Conservation (phyloP, 1,284 basidiomycete genomes). For the Sanghuangporus weigelae region DNA sequence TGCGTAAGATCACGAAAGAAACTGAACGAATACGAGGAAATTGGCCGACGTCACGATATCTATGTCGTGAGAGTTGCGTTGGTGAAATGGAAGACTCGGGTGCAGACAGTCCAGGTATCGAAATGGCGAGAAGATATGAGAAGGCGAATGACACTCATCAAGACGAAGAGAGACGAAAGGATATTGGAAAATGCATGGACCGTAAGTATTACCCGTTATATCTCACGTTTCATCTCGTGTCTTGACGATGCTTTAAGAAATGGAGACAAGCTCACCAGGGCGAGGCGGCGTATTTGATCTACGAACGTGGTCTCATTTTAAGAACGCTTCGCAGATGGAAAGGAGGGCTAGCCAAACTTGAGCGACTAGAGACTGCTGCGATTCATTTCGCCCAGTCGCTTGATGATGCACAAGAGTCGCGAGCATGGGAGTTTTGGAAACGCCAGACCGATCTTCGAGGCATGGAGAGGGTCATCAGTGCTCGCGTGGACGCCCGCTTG, state of each 20-base stretch:
- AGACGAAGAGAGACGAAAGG: constrained; percentile 16
- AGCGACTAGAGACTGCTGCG: constrained; percentile 4
- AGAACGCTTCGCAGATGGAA: constrained; percentile 8
- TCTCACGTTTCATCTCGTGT: background rate
- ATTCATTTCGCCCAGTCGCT: background rate
- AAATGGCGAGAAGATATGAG: constrained; percentile 20
- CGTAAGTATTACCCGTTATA: constrained; percentile 7
- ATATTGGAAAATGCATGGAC: constrained; percentile 17
- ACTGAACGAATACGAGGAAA: background rate
- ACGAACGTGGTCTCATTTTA: background rate
- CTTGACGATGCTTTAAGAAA: background rate
- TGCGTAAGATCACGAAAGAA: background rate
- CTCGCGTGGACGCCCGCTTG: constrained; percentile 5
- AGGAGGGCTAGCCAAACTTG: background rate
- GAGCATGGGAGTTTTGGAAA: constrained; percentile 15
- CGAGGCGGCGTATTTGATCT: constrained; percentile 3
- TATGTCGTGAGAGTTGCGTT: constrained; percentile 4
- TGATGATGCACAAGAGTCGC: constrained; percentile 1
- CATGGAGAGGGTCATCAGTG: constrained; percentile 1
- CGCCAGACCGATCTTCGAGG: background rate
- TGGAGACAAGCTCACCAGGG: constrained; percentile 6
- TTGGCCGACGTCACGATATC: constrained; percentile 4
- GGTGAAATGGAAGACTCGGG: constrained; percentile 13
- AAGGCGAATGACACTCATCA: constrained; percentile 17
- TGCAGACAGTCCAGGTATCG: constrained; percentile 2